Conservation (phyloP, 2,329 filamentous ascomycete genomes). For the Alternaria metachromatica region DNA sequence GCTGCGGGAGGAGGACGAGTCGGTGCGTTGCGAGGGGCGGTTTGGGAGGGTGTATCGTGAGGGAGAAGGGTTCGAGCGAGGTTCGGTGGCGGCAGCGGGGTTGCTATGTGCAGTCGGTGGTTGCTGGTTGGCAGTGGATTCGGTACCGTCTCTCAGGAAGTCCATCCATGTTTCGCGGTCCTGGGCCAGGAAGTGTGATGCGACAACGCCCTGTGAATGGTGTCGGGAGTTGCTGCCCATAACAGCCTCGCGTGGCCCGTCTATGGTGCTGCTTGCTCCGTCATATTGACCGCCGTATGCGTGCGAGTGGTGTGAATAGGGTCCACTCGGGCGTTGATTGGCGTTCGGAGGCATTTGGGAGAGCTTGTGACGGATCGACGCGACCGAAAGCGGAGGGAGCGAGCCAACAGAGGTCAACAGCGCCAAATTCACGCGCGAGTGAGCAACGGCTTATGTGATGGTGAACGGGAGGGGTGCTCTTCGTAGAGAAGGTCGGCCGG, state of each 20-base stretch:
- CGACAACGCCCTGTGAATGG: slow-evolving; percentile 30
- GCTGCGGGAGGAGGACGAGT: slow-evolving; percentile 27
- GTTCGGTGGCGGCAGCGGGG: slow-evolving; percentile 11
- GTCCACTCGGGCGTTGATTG: slow-evolving; percentile 10
- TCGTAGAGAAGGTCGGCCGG: slow-evolving; percentile 18
- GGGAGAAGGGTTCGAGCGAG: slow-evolving; percentile 12
- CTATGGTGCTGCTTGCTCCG: slow-evolving; percentile 15
- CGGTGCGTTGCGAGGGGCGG: slow-evolving; percentile 24
- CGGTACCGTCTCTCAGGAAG: slow-evolving; percentile 37
- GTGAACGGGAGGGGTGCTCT: slow-evolving; percentile 12
- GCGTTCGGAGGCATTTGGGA: slow-evolving; percentile 21
- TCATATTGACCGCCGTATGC: slow-evolving; percentile 21
- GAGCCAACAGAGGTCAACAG: neutral
- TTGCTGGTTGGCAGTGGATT: slow-evolving; percentile 17
- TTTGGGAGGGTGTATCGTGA: slow-evolving; percentile 28
- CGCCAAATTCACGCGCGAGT: neutral
- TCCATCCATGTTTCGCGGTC: slow-evolving; percentile 46
- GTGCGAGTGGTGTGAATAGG: slow-evolving; percentile 24
- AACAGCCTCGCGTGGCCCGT: slow-evolving; percentile 2
- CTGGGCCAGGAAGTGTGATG: slow-evolving; percentile 38
- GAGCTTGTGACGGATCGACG: neutral
- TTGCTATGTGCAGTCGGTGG: slow-evolving; percentile 4
- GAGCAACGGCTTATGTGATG: slow-evolving; percentile 2
- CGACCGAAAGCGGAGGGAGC: slow-evolving; percentile 4
- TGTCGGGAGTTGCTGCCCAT: slow-evolving; percentile 9